These are phyloP conservation scores for Quercus dentata DNA, from an alignment of 306 rosid species.

Conservation along the genomic window DNA sequence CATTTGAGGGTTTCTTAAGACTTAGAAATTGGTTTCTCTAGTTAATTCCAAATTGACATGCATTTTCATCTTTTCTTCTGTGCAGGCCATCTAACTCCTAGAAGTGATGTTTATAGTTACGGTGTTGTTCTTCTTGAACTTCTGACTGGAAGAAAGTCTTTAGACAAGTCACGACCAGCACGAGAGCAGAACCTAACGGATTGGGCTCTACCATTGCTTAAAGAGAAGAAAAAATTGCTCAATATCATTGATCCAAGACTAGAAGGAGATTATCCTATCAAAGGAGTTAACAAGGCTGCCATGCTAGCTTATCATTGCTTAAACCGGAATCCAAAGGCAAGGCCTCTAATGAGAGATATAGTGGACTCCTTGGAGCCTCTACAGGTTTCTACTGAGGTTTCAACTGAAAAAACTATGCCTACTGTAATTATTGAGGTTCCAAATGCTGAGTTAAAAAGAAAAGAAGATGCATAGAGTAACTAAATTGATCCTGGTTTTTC, in stretches of 20 bases:
- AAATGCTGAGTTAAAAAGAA: slow-evolving; percentile 35
- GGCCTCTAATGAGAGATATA: slow-evolving; percentile 93
- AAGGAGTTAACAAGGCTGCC: slow-evolving; percentile 86
- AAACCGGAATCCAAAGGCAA: slow-evolving; percentile 92
- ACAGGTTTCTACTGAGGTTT: slow-evolving; percentile 41
- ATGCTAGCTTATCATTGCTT: slow-evolving; percentile 92
- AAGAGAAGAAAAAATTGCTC: slow-evolving; percentile 80
- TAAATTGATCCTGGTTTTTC: slow-evolving; percentile 10
- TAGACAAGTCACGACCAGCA: slow-evolving; percentile 79
- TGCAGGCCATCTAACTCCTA: slow-evolving; percentile 88
- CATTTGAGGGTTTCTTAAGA: not conserved
- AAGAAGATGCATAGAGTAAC: slow-evolving; percentile 30
- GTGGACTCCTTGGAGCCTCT: slow-evolving; percentile 98
- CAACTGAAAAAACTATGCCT: slow-evolving; percentile 40
- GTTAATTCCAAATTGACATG: not conserved
- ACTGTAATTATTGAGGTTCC: slow-evolving; percentile 52
- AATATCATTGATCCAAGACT: slow-evolving; percentile 79
- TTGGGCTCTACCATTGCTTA: slow-evolving; percentile 92
- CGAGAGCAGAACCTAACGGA: slow-evolving; percentile 91
- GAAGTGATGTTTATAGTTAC: slow-evolving; percentile 94
- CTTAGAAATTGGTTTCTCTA: not conserved
- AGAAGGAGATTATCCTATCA: slow-evolving; percentile 73
- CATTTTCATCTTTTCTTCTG: slow-evolving; percentile 4
- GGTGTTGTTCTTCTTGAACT: slow-evolving; percentile 97
- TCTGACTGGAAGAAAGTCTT: slow-evolving; percentile 76